Conservation (phyloP, 2,329 filamentous ascomycete genomes). For the Exophiala xenobiotica region DNA sequence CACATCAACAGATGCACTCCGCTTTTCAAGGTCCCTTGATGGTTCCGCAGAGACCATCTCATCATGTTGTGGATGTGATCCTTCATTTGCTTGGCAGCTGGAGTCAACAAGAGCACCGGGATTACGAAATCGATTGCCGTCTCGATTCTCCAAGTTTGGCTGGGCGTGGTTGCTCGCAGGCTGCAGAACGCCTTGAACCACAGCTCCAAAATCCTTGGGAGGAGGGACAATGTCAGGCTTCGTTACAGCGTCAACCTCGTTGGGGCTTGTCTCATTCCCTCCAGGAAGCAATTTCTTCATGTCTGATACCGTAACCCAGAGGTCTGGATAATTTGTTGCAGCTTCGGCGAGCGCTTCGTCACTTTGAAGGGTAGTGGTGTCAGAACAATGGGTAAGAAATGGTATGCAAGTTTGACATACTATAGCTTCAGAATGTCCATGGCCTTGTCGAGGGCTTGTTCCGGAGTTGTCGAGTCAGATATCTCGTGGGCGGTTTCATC, state of each 20-base stretch:
- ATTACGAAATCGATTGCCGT: too few relatives aligned
- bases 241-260: constrained; percentile 1
- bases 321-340: neutral
- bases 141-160: too few relatives aligned
- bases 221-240: constrained; percentile 3
- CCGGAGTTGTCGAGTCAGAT: neutral
- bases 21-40: neutral
- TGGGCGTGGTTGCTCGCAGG: too few relatives aligned
- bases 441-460: neutral
- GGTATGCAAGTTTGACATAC: neutral
- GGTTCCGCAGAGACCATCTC: neutral
- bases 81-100: too few relatives aligned
- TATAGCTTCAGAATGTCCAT: neutral
- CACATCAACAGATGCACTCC: neutral
- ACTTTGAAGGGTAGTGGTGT: constrained; percentile 1
- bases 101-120: too few relatives aligned
- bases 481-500: constrained; percentile 4
- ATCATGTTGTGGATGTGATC: neutral
- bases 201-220: neutral
- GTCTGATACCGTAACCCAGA: neutral
- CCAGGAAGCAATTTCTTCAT: neutral
- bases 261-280: neutral
- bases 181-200: too few relatives aligned
- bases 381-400: neutral
- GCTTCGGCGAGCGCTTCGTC: constrained; percentile 7